These are phyloP conservation scores for Lophiotrema nucula DNA, from an alignment of 495 filamentous ascomycete genomes.

Conservation along the genomic window DNA sequence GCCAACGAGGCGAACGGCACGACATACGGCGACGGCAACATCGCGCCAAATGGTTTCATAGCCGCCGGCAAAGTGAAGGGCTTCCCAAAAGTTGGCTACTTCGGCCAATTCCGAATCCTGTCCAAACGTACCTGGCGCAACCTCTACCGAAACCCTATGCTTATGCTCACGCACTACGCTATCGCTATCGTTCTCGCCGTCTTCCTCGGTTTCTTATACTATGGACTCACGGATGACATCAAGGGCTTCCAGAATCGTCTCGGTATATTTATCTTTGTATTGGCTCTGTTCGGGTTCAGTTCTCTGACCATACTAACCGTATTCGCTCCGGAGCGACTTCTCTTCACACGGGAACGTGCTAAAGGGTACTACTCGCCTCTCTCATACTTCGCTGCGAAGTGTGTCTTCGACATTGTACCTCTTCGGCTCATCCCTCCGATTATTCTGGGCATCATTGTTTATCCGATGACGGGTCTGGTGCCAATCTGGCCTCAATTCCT, in stretches of 20 bases:
- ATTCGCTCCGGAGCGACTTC: slow-evolving; percentile 85
- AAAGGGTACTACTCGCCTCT: slow-evolving; percentile 98
- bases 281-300: slow-evolving; percentile 94
- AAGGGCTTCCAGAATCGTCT: slow-evolving; percentile 97
- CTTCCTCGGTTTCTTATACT: slow-evolving; percentile 93
- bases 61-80: slow-evolving; percentile 62
- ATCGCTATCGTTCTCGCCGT: slow-evolving; percentile 94
- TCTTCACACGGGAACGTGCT: slow-evolving; percentile 91
- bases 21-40: slow-evolving; percentile 59
- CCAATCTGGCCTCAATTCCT: slow-evolving; percentile 81
- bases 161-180: slow-evolving; percentile 99
- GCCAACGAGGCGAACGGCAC: slow-evolving; percentile 70
- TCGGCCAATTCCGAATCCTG: slow-evolving; percentile 82
- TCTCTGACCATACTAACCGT: slow-evolving; percentile 91
- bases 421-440: slow-evolving; percentile 91
- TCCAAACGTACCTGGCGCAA: slow-evolving; percentile 94
- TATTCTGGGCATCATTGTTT: slow-evolving; percentile 94
- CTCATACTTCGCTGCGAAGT: slow-evolving; percentile 94
- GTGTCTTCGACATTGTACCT: slow-evolving; percentile 92
- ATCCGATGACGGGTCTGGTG: slow-evolving; percentile 96
- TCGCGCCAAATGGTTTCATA: slow-evolving; percentile 48
- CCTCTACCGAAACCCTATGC: slow-evolving; percentile 93
- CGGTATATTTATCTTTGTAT: slow-evolving; percentile 97
- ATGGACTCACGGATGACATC: slow-evolving; percentile 92
- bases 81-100: slow-evolving; percentile 75